Percentiles rank a stretch among this genome's conserved stretches.
These are phyloP conservation scores for Tuber melanosporum DNA, from an alignment of 495 filamentous ascomycete genomes.

Conservation along the genomic window DNA sequence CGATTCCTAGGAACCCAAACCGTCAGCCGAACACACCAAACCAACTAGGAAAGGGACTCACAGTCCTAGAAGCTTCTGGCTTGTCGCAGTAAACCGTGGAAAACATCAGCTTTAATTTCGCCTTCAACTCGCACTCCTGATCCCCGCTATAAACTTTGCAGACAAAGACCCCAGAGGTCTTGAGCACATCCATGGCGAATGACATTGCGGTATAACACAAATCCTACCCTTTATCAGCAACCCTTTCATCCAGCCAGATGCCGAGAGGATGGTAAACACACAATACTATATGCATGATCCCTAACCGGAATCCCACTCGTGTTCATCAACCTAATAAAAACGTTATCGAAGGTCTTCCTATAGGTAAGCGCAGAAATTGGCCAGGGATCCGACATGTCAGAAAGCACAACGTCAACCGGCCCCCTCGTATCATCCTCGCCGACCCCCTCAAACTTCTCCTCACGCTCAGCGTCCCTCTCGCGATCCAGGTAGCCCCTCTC, in stretches of 20 bases:
- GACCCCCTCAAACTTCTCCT: conserved; percentile 16
- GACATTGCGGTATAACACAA: conserved; percentile 76
- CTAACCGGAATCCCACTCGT: conserved; percentile 77
- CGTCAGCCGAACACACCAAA: conserved; percentile 12
- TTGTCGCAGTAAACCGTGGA: conserved; percentile 74
- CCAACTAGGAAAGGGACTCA: conserved; percentile 46
- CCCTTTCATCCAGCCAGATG: background rate
- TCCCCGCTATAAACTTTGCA: conserved; percentile 95
- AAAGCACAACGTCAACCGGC: conserved; percentile 87
- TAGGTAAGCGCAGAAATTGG: conserved; percentile 66
- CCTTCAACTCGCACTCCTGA: conserved; percentile 74
- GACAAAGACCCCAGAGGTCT: conserved; percentile 74
- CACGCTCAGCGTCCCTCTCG: conserved; percentile 45
- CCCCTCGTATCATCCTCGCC: conserved; percentile 44
- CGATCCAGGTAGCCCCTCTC: conserved; percentile 52
- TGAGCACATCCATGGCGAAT: conserved; percentile 80
- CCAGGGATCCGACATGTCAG: conserved; percentile 99
- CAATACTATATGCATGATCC: conserved; percentile 95
- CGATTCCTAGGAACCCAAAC: conserved; percentile 62
- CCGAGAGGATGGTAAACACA: conserved; percentile 45
- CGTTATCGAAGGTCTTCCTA: conserved; percentile 82
- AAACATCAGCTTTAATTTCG: conserved; percentile 65
- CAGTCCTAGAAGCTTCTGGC: conserved; percentile 78
- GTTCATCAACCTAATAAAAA: conserved; percentile 98
- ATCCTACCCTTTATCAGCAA: conserved; percentile 52